phyloP scores from a whole-genome alignment of 257 asterid species.

The Cynanchum wilfordii region DNA sequence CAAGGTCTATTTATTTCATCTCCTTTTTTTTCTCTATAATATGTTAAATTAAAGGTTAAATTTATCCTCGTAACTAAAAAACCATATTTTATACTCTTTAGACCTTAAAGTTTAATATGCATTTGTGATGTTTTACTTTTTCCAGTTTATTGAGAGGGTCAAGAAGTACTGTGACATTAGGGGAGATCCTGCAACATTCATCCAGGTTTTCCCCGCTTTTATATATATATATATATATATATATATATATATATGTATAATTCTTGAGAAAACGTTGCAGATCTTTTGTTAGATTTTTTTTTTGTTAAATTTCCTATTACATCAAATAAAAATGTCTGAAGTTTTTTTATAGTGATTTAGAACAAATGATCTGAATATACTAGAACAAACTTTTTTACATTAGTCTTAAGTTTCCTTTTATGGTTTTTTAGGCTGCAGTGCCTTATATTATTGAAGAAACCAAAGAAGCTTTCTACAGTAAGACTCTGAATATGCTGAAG shows the following conservation, averaged over 20 bases:
- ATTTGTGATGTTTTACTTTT: neutral
- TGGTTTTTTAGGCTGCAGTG: conserved; percentile 60
- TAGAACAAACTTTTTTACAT: no score
- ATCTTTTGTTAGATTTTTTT: no score
- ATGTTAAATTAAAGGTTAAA: no score
- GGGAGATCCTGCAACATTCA: conserved; percentile 91
- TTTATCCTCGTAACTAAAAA: no score
- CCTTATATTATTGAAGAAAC: conserved; percentile 60
- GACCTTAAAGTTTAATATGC: neutral
- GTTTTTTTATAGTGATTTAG: no score
- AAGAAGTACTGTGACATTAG: conserved; percentile 71
- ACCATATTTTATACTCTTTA: neutral
- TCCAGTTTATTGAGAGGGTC: conserved; percentile 68
- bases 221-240: neutral
- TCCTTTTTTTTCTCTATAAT: neutral
- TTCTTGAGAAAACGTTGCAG: no score
- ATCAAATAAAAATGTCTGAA: no score
- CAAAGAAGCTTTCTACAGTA: conserved; percentile 43
- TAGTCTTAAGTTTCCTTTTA: no score
- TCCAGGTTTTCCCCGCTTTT: conserved; percentile 56
- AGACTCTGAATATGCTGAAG: conserved; percentile 46
- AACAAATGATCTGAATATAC: no score
- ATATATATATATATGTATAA: neutral
- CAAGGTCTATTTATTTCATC: conserved; percentile 35
- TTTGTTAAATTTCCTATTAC: neutral